Conservation (phyloP, 2,329 filamentous ascomycete genomes). For the Tolypocladium endophyticum region DNA sequence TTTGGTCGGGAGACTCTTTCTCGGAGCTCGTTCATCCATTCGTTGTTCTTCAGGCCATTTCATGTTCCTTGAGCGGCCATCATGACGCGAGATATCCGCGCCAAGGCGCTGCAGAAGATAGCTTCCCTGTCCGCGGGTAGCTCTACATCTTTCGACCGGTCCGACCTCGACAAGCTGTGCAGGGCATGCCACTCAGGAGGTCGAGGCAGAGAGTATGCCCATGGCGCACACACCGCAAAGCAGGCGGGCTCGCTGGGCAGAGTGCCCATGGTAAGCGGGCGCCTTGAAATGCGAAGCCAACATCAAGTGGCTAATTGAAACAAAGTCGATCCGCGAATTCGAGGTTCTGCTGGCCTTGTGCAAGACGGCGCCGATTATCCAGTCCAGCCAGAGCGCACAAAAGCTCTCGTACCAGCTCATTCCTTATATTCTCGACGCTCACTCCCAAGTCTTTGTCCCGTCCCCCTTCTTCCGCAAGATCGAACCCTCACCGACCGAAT, state of each 20-base stretch:
- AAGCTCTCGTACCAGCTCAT: slow-evolving; percentile 69
- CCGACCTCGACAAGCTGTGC: slow-evolving; percentile 53
- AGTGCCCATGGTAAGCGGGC: slow-evolving; percentile 47
- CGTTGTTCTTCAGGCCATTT: not conserved
- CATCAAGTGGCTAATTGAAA: slow-evolving; percentile 6
- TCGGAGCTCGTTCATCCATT: not conserved
- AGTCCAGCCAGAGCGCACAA: slow-evolving; percentile 61
- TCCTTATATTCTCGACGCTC: slow-evolving; percentile 78
- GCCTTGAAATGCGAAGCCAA: not conserved
- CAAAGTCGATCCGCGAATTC: slow-evolving; percentile 75
- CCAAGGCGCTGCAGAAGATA: slow-evolving; percentile 54
- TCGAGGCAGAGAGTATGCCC: slow-evolving; percentile 31
- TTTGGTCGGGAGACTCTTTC: not conserved
- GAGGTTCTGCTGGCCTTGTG: slow-evolving; percentile 87
- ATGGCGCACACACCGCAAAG: slow-evolving; percentile 33
- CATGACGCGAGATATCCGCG: slow-evolving; percentile 48
- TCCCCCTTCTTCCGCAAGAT: slow-evolving; percentile 77
- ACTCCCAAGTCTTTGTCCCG: slow-evolving; percentile 63
- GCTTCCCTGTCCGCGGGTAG: slow-evolving; percentile 49
- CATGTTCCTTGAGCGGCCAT: slow-evolving; percentile 4
- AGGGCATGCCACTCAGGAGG: slow-evolving; percentile 41
- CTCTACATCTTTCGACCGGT: slow-evolving; percentile 46
- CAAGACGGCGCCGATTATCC: slow-evolving; percentile 72
- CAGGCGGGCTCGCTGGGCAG: slow-evolving; percentile 33
- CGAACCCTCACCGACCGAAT: slow-evolving; percentile 82